Conservation (phyloP, 305 asterid genomes). For the Solanum aculeatissimum region DNA sequence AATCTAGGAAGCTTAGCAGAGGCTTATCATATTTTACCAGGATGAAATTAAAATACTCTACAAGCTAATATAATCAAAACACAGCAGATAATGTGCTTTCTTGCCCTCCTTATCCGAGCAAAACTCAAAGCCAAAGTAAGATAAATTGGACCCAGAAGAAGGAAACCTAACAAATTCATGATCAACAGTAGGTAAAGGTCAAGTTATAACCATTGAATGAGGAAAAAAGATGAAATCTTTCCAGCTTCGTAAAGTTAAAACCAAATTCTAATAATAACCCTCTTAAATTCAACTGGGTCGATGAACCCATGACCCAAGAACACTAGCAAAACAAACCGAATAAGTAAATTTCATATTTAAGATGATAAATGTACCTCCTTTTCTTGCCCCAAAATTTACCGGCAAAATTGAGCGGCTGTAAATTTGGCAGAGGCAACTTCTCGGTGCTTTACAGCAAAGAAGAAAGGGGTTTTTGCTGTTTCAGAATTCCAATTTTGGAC, state of each 20-base stretch:
- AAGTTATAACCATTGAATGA: neutral
- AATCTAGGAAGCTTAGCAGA: neutral
- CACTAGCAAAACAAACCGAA: neutral
- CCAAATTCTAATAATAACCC: neutral
- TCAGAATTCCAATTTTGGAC: neutral
- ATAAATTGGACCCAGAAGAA: neutral
- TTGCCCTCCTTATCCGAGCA: neutral
- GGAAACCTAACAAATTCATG: neutral
- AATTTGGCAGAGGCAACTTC: neutral
- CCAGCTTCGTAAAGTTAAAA: neutral
- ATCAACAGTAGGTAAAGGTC: neutral
- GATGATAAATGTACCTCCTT: neutral
- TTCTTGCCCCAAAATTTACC: neutral
- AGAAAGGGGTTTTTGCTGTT: neutral
- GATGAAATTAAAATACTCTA: neutral
- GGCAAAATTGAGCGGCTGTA: neutral
- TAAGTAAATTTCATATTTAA: neutral
- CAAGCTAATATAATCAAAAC: neutral
- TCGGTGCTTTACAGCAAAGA: neutral
- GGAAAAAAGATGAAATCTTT: neutral
- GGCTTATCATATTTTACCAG: neutral
- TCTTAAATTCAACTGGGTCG: neutral
- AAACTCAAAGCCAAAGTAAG: neutral
- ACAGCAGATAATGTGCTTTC: neutral
- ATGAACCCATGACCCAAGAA: neutral